These are phyloP conservation scores for Gossypium lobatum DNA, from an alignment of 441 rosid species.

Conservation along the genomic window DNA sequence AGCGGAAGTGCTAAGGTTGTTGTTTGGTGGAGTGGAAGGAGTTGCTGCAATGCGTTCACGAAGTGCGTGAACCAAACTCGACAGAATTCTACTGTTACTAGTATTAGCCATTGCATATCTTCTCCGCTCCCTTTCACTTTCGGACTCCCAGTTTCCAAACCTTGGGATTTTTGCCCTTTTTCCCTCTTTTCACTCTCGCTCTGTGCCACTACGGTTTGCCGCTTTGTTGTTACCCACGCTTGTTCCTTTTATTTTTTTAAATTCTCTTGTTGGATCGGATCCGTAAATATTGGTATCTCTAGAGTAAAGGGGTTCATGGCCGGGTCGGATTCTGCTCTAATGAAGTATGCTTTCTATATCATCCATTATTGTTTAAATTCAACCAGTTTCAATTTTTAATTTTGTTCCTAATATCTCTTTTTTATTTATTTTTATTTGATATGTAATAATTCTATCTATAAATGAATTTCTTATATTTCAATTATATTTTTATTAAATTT, in stretches of 20 bases:
- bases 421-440: no score
- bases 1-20: slow-evolving; percentile 19
- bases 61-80: slow-evolving; percentile 83
- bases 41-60: slow-evolving; percentile 82
- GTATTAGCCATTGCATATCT: slow-evolving; percentile 28
- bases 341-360: no score
- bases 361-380: no score
- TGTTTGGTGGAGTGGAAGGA: slow-evolving; percentile 48
- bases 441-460: no score
- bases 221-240: background rate
- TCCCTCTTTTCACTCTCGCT: background rate
- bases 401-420: no score
- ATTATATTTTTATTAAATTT: no score
- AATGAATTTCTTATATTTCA: no score
- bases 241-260: background rate
- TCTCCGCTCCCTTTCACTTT: slow-evolving; percentile 1
- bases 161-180: background rate
- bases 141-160: background rate
- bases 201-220: background rate
- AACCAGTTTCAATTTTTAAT: no score
- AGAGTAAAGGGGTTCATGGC: no score
- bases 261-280: background rate
- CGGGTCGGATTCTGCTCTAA: no score
- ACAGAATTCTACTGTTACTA: slow-evolving; percentile 41
- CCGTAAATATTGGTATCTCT: background rate